Conservation (phyloP, 1,284 basidiomycete genomes). For the Ustilago crameri region DNA sequence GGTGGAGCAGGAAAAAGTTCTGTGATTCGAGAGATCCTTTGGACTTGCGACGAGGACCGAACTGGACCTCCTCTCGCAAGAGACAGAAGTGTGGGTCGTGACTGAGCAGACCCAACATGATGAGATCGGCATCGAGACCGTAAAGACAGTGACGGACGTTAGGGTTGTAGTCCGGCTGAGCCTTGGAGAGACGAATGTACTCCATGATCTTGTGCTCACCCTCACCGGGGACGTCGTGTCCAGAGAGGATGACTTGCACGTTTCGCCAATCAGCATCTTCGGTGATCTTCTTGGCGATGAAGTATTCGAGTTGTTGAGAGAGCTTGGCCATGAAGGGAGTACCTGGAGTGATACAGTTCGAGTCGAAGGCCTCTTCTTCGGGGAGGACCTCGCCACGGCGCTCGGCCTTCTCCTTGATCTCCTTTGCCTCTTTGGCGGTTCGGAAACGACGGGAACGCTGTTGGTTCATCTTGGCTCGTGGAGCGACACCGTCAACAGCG, state of each 20-base stretch:
- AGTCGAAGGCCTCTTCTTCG: conserved; percentile 94
- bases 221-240: conserved; percentile 97
- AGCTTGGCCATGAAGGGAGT: conserved; percentile 94
- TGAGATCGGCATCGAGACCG: conserved; percentile 96
- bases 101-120: conserved; percentile 96
- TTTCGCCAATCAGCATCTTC: conserved; percentile 77
- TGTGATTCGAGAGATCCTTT: conserved; percentile 83
- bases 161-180: conserved; percentile 92
- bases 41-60: conserved; percentile 78
- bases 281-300: conserved; percentile 73
- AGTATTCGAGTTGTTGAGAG: conserved; percentile 91
- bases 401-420: conserved; percentile 85
- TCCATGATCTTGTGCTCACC: conserved; percentile 99
- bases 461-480: conserved; percentile 99
- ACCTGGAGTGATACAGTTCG: conserved; percentile 98
- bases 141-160: conserved; percentile 96
- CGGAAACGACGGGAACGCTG: conserved; percentile 85
- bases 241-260: conserved; percentile 91
- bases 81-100: conserved; percentile 99
- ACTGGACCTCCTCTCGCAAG: conserved; percentile 96
- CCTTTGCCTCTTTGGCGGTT: conserved; percentile 90
- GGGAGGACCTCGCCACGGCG: conserved; percentile 90
- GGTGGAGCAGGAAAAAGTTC: conserved; percentile 93
- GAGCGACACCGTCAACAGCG: conserved; percentile 97
- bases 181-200: conserved; percentile 92